Evolutionary conservation across 225 moss, liverwort and hornwort species (phyloP).

Genomic region (Bryoerythrophyllum caledonicum): DNA sequence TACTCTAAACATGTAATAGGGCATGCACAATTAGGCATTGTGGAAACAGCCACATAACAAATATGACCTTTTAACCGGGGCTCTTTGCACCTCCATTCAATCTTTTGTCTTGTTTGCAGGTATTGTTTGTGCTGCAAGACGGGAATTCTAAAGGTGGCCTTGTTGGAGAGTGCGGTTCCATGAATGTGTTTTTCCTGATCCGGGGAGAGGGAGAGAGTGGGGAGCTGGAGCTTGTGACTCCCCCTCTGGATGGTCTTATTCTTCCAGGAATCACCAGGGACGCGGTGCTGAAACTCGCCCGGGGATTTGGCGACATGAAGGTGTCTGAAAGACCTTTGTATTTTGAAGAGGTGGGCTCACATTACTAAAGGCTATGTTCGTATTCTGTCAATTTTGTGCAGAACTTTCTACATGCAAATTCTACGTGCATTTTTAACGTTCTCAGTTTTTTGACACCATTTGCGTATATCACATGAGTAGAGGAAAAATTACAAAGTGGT

Average conservation of each 20-base stretch:
- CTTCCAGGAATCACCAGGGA: constrained; percentile 84
- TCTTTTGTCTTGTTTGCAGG: constrained; percentile 35
- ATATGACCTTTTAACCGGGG: neutral
- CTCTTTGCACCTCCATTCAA: neutral
- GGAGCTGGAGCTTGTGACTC: constrained; percentile 76
- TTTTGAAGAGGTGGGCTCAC: constrained; percentile 60
- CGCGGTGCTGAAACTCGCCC: constrained; percentile 68
- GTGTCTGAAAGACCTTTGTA: constrained; percentile 75
- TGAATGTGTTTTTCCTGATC: constrained; percentile 86
- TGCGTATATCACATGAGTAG: too few species aligned
- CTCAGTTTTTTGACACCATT: too few species aligned
- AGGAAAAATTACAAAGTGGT: too few species aligned
- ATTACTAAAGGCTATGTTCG: neutral
- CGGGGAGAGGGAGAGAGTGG: constrained; percentile 50
- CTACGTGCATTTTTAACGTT: too few species aligned
- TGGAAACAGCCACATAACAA: too few species aligned
- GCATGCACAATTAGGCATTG: too few species aligned
- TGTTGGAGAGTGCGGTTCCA: constrained; percentile 79
- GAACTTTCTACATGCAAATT: too few species aligned
- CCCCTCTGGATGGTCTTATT: constrained; percentile 69
- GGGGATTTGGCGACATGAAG: constrained; percentile 61
- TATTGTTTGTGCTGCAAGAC: constrained; percentile 74
- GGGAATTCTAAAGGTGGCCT: constrained; percentile 62
- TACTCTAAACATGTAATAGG: too few species aligned
- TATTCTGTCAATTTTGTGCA: too few species aligned